A percentile compares a stretch with the other conserved stretches of the same genome.
Conservation (phyloP, 495 filamentous ascomycete species). For the Mycothermus thermophilus region DNA sequence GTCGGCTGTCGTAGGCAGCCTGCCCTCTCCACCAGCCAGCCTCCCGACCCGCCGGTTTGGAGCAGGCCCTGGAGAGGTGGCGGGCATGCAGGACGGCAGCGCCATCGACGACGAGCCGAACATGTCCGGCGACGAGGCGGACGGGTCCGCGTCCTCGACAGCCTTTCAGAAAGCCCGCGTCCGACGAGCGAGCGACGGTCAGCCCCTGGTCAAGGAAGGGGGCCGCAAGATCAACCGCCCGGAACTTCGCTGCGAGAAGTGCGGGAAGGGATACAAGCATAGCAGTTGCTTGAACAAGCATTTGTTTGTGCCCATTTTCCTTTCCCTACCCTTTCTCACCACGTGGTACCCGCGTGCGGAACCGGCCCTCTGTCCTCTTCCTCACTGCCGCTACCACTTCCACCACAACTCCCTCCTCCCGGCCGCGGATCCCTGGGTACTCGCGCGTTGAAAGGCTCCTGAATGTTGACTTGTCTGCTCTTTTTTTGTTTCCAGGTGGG, state of each 20-base stretch:
- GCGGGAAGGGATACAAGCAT: constrained; percentile 99
- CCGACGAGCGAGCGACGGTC: constrained; percentile 75
- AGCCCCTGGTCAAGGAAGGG: constrained; percentile 59
- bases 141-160: no score
- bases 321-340: constrained; percentile 30
- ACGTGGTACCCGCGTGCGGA: constrained; percentile 19
- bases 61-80: constrained; percentile 21
- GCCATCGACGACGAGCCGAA: constrained; percentile 46
- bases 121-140: constrained; percentile 41
- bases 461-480: constrained; percentile 35
- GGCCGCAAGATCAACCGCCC: constrained; percentile 55
- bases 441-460: constrained; percentile 14
- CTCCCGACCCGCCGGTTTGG: constrained; percentile 30
- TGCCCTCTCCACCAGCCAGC: constrained; percentile 42
- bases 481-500: constrained; percentile 58
- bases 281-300: constrained; percentile 99
- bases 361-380: no score
- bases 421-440: constrained; percentile 9
- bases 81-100: constrained; percentile 36
- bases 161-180: constrained; percentile 54
- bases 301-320: constrained; percentile 79
- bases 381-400: no score
- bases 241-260: constrained; percentile 92
- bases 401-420: no score
- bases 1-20: constrained; percentile 36